Conservation (phyloP, 2,329 filamentous ascomycete genomes). For the Hypoxylon sp. region DNA sequence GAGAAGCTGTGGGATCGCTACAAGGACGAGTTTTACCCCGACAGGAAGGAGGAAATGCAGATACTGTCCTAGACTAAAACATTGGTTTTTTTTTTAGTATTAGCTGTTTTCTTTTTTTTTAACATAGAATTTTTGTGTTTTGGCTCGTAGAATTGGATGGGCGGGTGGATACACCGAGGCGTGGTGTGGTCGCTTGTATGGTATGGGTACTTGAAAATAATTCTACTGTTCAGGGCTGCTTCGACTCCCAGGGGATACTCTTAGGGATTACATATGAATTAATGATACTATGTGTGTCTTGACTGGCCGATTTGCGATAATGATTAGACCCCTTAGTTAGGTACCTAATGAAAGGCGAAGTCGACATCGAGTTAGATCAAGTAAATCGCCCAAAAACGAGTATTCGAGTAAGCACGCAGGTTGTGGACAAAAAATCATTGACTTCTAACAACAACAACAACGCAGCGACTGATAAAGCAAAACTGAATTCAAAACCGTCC, state of each 20-base stretch:
- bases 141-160: neutral
- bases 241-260: neutral
- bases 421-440: too few relatives aligned
- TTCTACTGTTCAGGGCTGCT: neutral
- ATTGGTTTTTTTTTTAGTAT: conserved; percentile 3
- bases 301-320: neutral
- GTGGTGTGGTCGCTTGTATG: neutral
- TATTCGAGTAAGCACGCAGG: too few relatives aligned
- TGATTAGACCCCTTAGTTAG: neutral
- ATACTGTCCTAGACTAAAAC: conserved; percentile 59
- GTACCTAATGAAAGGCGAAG: too few relatives aligned
- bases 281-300: neutral
- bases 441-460: too few relatives aligned
- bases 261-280: too few relatives aligned
- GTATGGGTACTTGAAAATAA: neutral
- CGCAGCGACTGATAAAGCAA: too few relatives aligned
- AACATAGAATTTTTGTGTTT: conserved; percentile 9
- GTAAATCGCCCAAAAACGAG: too few relatives aligned
- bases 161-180: neutral
- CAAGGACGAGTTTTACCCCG: conserved; percentile 78
- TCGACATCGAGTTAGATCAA: too few relatives aligned
- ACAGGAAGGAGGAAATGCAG: conserved; percentile 73
- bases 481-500: too few relatives aligned
- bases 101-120: too few relatives aligned
- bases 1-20: conserved; percentile 79